Percentiles rank a stretch among this genome's conserved stretches.
These are phyloP conservation scores for Xylaria castorea DNA, from an alignment of 495 filamentous ascomycete genomes.

Conservation along the genomic window DNA sequence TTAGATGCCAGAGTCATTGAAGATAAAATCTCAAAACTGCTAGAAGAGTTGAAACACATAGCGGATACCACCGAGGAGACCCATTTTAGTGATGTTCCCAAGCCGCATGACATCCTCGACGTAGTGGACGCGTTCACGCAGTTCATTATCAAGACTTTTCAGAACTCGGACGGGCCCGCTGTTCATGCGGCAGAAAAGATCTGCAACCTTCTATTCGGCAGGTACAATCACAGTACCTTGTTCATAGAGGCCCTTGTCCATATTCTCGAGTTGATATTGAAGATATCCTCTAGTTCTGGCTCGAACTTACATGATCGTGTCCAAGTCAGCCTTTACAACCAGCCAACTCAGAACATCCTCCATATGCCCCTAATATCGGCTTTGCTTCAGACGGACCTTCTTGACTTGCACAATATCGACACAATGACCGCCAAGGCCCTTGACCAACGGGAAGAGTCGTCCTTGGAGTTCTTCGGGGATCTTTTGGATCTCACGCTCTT, in stretches of 20 bases:
- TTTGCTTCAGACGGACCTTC: conserved; percentile 71
- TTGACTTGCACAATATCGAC: conserved; percentile 85
- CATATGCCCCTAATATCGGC: conserved; percentile 78
- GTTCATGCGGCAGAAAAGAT: conserved; percentile 72
- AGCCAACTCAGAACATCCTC: conserved; percentile 78
- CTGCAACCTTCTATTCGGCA: conserved; percentile 68
- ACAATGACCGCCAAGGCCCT: conserved; percentile 75
- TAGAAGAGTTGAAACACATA: conserved; percentile 72
- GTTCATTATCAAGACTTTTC: conserved; percentile 60
- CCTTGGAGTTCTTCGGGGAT: conserved; percentile 75
- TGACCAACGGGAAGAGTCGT: conserved; percentile 66
- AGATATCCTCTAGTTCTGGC: conserved; percentile 67
- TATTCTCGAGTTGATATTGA: conserved; percentile 79
- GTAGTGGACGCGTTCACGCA: conserved; percentile 63
- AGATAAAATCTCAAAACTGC: conserved; percentile 70
- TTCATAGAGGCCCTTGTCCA: conserved; percentile 85
- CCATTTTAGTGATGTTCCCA: conserved; percentile 71
- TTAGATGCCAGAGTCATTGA: conserved; percentile 66
- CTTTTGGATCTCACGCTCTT: conserved; percentile 80
- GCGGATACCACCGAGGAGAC: conserved; percentile 71
- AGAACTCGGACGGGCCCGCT: conserved; percentile 70
- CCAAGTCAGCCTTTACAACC: conserved; percentile 67
- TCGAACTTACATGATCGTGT: conserved; percentile 75
- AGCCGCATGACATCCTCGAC: conserved; percentile 68
- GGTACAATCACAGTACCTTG: conserved; percentile 58